These are phyloP conservation scores for Cladosporium sp. DNA, from an alignment of 2,329 filamentous ascomycete genomes.

Conservation along the genomic window DNA sequence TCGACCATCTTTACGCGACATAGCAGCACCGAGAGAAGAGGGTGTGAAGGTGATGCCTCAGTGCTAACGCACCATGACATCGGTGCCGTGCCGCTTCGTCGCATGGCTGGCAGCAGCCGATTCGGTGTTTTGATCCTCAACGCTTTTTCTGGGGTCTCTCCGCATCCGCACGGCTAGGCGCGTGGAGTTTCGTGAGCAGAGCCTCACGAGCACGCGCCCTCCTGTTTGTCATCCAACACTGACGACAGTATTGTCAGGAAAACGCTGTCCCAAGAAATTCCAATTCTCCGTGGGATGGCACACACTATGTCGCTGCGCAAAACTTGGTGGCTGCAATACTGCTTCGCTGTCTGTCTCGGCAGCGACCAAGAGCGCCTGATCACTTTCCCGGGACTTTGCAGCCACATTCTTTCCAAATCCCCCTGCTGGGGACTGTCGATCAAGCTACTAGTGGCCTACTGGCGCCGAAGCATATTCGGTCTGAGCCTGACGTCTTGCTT, in stretches of 20 bases:
- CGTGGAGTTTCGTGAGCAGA: not conserved
- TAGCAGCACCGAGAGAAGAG: not conserved
- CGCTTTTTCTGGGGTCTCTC: conserved; percentile 8
- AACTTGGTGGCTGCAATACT: no score
- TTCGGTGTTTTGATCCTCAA: conserved; percentile 1
- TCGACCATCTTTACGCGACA: not conserved
- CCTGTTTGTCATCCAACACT: no score
- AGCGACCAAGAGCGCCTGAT: not conserved
- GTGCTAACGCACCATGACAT: conserved; percentile 6
- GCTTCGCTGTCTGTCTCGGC: not conserved
- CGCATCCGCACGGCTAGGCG: conserved; percentile 1
- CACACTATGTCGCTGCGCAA: no score
- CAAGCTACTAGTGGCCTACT: not conserved
- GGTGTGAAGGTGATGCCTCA: not conserved
- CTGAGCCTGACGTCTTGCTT: not conserved
- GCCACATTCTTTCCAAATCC: not conserved
- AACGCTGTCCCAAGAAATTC: no score
- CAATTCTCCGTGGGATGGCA: no score
- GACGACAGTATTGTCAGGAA: no score
- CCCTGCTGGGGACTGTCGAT: conserved; percentile 1
- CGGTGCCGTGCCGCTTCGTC: conserved; percentile 1
- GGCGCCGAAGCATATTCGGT: not conserved
- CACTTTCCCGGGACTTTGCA: not conserved
- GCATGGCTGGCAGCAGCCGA: not conserved
- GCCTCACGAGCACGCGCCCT: conserved; percentile 6